phyloP scores from a whole-genome alignment of 495 filamentous ascomycete species.

The Neurospora sp. region DNA sequence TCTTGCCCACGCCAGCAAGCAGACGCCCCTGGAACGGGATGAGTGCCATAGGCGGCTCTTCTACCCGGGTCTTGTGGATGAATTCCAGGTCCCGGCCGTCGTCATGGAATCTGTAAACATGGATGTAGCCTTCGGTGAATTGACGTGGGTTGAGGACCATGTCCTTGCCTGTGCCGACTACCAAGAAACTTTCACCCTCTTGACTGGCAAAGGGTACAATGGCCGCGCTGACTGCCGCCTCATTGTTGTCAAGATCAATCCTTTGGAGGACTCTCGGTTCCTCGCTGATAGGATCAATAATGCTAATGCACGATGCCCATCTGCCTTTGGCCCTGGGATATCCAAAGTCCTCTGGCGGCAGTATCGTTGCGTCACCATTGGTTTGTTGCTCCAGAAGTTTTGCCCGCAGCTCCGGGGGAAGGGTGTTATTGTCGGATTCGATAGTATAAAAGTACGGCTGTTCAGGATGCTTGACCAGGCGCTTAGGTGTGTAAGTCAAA shows the following conservation, averaged over 20 bases:
- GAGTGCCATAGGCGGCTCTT: conserved; percentile 79
- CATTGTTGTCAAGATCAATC: conserved; percentile 79
- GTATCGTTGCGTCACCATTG: conserved; percentile 56
- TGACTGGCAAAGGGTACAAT: conserved; percentile 77
- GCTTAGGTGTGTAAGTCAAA: conserved; percentile 82
- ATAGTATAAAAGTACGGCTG: conserved; percentile 86
- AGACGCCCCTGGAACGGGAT: conserved; percentile 87
- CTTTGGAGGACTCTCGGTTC: conserved; percentile 57
- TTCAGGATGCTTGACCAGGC: conserved; percentile 79
- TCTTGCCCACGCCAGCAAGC: conserved; percentile 70
- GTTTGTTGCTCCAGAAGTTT: conserved; percentile 58
- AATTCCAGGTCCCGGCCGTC: conserved; percentile 82
- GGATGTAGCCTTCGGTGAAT: conserved; percentile 70
- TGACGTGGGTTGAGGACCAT: conserved; percentile 66
- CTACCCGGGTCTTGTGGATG: conserved; percentile 89
- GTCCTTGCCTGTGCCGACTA: conserved; percentile 89
- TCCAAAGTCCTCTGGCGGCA: conserved; percentile 80
- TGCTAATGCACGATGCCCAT: conserved; percentile 91
- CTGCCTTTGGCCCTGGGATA: conserved; percentile 72
- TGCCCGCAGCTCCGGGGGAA: conserved; percentile 61
- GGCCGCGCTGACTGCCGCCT: conserved; percentile 79
- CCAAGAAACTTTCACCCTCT: conserved; percentile 79
- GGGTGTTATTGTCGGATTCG: conserved; percentile 81
- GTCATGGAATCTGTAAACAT: conserved; percentile 85
- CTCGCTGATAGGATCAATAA: conserved; percentile 71